Evolutionary conservation across 1,284 basidiomycete species (phyloP).

Genomic region (Wolfiporia cocos): DNA sequence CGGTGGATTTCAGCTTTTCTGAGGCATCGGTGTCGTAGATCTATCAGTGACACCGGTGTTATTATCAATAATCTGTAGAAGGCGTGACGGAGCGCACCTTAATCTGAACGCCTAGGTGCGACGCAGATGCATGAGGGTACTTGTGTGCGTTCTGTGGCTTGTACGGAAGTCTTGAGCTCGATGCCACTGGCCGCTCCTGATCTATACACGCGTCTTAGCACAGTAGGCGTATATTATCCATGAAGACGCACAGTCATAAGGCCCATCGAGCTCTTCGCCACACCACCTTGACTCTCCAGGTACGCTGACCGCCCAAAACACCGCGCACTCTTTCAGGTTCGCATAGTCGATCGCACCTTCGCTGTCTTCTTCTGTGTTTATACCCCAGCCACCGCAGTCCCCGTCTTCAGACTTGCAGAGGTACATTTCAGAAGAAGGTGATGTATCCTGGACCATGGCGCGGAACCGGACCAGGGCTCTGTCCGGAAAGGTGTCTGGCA

Average conservation of each 20-base stretch:
- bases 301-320: constrained; percentile 66
- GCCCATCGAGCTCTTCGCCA: constrained; percentile 29
- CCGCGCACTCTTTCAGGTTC: constrained; percentile 51
- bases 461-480: constrained; percentile 61
- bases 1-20: constrained; percentile 48
- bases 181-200: constrained; percentile 2
- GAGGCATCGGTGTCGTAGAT: constrained; percentile 44
- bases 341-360: constrained; percentile 34
- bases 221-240: constrained; percentile 1
- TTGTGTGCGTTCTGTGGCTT: constrained; percentile 46
- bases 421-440: constrained; percentile 65
- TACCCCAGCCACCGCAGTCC: constrained; percentile 65
- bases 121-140: constrained; percentile 45
- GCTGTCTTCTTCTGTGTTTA: constrained; percentile 30
- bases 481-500: constrained; percentile 40
- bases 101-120: constrained; percentile 60
- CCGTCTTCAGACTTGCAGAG: constrained; percentile 38
- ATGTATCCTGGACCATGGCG: constrained; percentile 79
- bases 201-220: too few species aligned
- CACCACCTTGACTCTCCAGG: constrained; percentile 58
- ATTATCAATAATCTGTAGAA: background rate
- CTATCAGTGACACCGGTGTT: constrained; percentile 26
- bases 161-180: constrained; percentile 13
- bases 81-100: constrained; percentile 39
- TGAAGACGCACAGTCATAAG: constrained; percentile 1